Evolutionary conservation across 257 asterid genomes (phyloP), one percentile per base, ranked within the genome.

Genomic region (Anisodus acutangulus): DNA sequence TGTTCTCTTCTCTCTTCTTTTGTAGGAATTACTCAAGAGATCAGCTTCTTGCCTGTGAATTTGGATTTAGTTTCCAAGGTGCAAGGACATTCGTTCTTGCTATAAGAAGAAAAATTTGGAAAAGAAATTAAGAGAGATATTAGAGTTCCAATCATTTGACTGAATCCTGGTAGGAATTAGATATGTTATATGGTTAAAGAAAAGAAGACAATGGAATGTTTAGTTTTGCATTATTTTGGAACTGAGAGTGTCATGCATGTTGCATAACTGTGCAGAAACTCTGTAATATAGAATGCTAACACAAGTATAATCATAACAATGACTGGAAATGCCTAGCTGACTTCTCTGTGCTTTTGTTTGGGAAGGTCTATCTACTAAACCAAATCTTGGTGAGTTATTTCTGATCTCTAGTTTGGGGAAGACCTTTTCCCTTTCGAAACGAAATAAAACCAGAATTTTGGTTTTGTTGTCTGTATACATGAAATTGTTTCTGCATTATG

Each of bases 401-500:
- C 66, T 59, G 8, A 2, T 17, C 8, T 59, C 66, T 59, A 17
- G 31, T 59, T 59, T 59, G 63, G 80, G 80, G 58, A 71, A n/a
- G 80, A 22, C 60, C 60, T 22, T 22, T 19, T 47, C 60, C 78
- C 22, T 74, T 74, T 74, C n/a, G 3, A 22, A 49, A 49, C 3
- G 0, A 74, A 74, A 74, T 19, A 49, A 49, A 74, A 22, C 19
- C 45, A 49, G 43, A 74, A 47, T 74, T 47, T 74, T 47, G 80
- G 43, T 47, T 74, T 49, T 35, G 43, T 13, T 72, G 80, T 76
- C 12, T 1, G 81, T 76, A 7, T 49, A 1, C 58, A 2, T 19
- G 60, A 74, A 19, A 49, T 74, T 49, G 79, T 51, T 74, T 55
- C 81, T 49, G 79, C 39, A 45, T 4, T 74, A 19, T 47, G 81